Conservation (phyloP, 805 yeast species). For the Citeromyces nyonsensis region DNA sequence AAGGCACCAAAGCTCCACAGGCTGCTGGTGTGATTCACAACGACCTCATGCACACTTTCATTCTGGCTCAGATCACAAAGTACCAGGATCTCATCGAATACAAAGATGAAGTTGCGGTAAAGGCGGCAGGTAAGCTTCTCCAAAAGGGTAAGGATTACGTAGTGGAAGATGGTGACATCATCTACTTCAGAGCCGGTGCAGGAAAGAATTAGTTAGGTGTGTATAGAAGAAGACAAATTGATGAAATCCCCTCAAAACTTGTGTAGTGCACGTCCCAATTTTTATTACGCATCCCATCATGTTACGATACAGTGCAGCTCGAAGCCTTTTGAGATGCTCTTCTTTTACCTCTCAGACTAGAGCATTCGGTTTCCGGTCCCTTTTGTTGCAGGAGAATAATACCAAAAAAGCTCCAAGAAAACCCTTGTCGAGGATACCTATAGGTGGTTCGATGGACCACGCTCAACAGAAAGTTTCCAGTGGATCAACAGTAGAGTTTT, state of each 20-base stretch:
- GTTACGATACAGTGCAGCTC: too few species aligned
- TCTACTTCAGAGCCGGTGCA: conserved; percentile 57
- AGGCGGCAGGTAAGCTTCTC: conserved; percentile 40
- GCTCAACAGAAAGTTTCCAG: conserved; percentile 11
- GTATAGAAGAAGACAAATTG: not conserved
- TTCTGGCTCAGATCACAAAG: conserved; percentile 62
- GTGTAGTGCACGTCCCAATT: not conserved
- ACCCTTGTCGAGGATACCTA: conserved; percentile 69
- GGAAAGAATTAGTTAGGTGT: conserved; percentile 24
- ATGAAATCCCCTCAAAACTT: not conserved
- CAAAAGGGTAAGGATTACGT: conserved; percentile 66
- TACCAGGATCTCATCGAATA: conserved; percentile 41
- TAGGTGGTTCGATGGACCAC: conserved; percentile 37
- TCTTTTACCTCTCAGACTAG: not conserved
- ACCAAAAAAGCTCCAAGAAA: conserved; percentile 16
- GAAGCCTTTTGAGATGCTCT: too few species aligned
- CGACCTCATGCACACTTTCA: conserved; percentile 69
- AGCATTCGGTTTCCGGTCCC: not conserved
- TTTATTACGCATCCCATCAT: not conserved
- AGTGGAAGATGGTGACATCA: conserved; percentile 76
- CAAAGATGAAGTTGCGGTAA: conserved; percentile 34
- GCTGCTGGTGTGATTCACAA: conserved; percentile 98
- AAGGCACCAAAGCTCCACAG: conserved; percentile 89
- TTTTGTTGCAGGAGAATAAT: not conserved
- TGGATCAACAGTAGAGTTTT: conserved; percentile 42